Evolutionary conservation across 2,329 filamentous ascomycete species (phyloP), one percentile per base, ranked within the genome.

Genomic region (Aspergillus novofumigatus): DNA sequence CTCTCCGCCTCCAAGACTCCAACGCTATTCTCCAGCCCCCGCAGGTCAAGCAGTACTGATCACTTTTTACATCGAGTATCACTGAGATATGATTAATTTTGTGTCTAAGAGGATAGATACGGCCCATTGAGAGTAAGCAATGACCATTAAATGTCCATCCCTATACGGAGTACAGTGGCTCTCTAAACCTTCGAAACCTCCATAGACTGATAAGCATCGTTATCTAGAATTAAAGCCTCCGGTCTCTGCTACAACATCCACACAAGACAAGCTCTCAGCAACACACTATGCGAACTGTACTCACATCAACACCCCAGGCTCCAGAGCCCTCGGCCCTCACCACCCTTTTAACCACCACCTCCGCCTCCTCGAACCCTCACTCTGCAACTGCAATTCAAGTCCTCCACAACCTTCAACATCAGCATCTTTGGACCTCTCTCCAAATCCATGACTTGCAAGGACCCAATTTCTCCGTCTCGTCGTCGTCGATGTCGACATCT

Each of bases 371-470:
- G 6, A 59, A 64, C 44, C 68, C 74, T 4, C 59, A 67, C 56
- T 65, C 71, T 64, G 74, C 81, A 58, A 80, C 85, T 57, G 80
- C 83, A 8, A 70, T 81, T 50, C 83, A 86, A 70, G 78, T 86
- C 64, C 77, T 82, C 51, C 84, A 88, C 73, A 87, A 87, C 71
- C 82, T 88, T 62, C 79, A 82, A 67, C 77, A 85, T 71, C 83
- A 87, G 68, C 85, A 88, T 69, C 72, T 78, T 41, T 88, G 85
- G 85, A 80, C 81, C 38, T 75, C 77, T 32, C 73, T 87, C n/a
- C 74, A 75, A 54, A 72, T 83, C 52, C 81, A 86, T 69, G 75
- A 75, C 10, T 68, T 75, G 35, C 57, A 62, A 17, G 7, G 4
- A 14, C 23, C 44, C 11, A 47, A 25, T 17, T 53, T 64, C 54